Percentiles rank a stretch among this genome's conserved stretches.
These are phyloP conservation scores for Paramecium bursaria DNA, from an alignment of 73 alveolate genomes.

Conservation along the genomic window DNA sequence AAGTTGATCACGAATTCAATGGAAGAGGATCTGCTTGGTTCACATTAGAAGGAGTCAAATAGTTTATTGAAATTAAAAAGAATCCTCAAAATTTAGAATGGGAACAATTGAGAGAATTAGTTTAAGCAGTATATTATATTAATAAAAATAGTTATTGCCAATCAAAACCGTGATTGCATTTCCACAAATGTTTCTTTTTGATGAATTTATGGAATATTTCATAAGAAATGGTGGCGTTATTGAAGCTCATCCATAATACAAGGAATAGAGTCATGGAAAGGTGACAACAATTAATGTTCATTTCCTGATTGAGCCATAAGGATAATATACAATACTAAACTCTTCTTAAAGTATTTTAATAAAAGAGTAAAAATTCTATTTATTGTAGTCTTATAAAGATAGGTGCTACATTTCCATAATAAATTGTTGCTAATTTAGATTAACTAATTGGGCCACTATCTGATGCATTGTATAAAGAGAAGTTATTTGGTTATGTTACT, in stretches of 20 bases:
- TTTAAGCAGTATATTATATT: not conserved
- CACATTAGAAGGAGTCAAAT: conserved; percentile 53
- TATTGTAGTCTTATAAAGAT: not conserved
- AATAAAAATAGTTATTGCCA: conserved; percentile 1
- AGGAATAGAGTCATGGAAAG: not conserved
- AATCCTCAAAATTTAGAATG: conserved; percentile 10
- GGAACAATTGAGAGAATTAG: conserved; percentile 34
- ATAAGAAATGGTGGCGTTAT: conserved; percentile 43
- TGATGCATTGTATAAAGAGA: conserved; percentile 28
- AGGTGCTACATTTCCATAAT: conserved; percentile 39
- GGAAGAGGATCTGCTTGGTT: conserved; percentile 59
- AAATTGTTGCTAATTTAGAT: not conserved
- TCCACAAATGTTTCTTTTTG: conserved; percentile 37
- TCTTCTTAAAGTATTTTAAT: conserved; percentile 38
- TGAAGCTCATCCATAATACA: conserved; percentile 51
- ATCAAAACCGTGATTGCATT: conserved; percentile 50
- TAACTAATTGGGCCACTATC: conserved; percentile 2
- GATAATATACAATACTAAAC: conserved; percentile 21
- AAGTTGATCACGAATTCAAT: conserved; percentile 52
- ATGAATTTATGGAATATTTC: conserved; percentile 34
- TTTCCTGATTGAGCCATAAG: not conserved
- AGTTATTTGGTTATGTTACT: conserved; percentile 41
- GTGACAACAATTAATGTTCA: conserved; percentile 30
- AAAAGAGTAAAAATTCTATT: conserved; percentile 22
- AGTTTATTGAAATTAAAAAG: conserved; percentile 37